Percentiles rank a stretch among this genome's conserved stretches.
Evolutionary conservation across 2,329 filamentous ascomycete species (phyloP).

Genomic region (Fusarium brachygibbosum): DNA sequence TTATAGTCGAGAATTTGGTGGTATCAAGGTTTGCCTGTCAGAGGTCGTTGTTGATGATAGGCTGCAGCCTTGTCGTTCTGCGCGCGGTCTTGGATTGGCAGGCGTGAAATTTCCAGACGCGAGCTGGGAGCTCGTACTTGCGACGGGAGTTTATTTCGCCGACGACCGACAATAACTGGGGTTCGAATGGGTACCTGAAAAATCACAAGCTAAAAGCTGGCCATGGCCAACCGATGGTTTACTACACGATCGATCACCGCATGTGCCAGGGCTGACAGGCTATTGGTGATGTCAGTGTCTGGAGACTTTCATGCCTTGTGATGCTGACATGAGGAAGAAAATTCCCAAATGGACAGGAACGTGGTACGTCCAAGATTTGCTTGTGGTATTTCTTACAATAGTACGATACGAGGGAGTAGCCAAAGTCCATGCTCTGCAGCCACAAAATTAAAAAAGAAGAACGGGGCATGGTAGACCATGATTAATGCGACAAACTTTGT

Average conservation of each 20-base stretch:
- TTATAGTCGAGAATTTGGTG: neutral
- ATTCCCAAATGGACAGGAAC: neutral
- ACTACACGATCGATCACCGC: constrained; percentile 39
- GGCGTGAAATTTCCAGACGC: constrained; percentile 45
- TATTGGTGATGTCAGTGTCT: constrained; percentile 48
- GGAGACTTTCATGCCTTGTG: constrained; percentile 36
- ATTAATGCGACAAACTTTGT: constrained; percentile 27
- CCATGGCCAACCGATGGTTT: constrained; percentile 28
- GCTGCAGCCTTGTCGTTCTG: constrained; percentile 28
- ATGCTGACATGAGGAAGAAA: constrained; percentile 20
- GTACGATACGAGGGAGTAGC: constrained; percentile 10
- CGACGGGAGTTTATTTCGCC: constrained; percentile 49
- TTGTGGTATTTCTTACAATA: constrained; percentile 6
- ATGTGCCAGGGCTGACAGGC: constrained; percentile 43
- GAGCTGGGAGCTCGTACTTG: constrained; percentile 24
- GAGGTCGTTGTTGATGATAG: constrained; percentile 9
- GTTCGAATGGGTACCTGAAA: constrained; percentile 4
- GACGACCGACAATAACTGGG: constrained; percentile 26
- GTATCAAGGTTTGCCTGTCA: neutral
- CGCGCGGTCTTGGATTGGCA: constrained; percentile 37
- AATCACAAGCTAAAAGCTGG: constrained; percentile 26
- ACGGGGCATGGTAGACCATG: constrained; percentile 12
- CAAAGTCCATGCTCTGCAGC: constrained; percentile 20
- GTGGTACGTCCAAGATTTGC: constrained; percentile 11
- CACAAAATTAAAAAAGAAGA: constrained; percentile 28